A percentile compares a stretch with the other conserved stretches of the same genome.
Conservation (phyloP, 257 asterid genomes). For the Fraxinus americana region DNA sequence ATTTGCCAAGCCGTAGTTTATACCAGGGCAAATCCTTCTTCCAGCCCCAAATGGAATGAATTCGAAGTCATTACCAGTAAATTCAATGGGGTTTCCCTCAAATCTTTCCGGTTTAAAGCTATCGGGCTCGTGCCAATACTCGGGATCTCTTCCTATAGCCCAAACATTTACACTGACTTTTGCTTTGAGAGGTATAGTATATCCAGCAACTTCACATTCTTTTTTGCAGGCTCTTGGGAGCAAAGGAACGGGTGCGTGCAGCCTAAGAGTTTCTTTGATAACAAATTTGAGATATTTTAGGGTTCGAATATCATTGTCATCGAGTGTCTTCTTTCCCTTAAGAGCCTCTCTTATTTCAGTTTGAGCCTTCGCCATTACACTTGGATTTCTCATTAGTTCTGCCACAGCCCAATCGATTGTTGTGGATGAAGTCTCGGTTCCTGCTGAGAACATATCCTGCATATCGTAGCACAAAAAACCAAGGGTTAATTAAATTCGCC, state of each 20-base stretch:
- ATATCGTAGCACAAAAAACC: not conserved
- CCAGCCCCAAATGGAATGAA: constrained; percentile 41
- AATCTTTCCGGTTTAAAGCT: constrained; percentile 30
- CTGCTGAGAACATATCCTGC: constrained; percentile 33
- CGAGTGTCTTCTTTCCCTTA: constrained; percentile 16
- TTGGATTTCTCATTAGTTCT: constrained; percentile 31
- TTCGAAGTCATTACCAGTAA: constrained; percentile 30
- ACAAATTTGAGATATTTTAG: constrained; percentile 25
- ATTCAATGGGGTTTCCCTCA: constrained; percentile 19
- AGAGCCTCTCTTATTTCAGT: constrained; percentile 25
- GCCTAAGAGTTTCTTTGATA: constrained; percentile 21
- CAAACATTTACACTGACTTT: constrained; percentile 23
- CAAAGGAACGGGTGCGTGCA: constrained; percentile 23
- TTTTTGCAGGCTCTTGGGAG: constrained; percentile 30
- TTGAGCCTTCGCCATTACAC: constrained; percentile 34
- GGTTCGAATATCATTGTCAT: constrained; percentile 22
- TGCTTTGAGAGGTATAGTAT: constrained; percentile 15
- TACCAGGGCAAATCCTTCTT: constrained; percentile 34
- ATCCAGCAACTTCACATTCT: constrained; percentile 19
- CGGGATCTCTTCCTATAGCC: constrained; percentile 31
- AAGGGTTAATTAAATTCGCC: no score
- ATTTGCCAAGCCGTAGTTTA: constrained; percentile 22
- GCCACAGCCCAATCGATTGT: constrained; percentile 30
- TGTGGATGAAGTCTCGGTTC: constrained; percentile 27
- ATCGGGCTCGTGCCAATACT: constrained; percentile 29